Base-by-base conservation (phyloP, 805 yeast genomes). In the Saccharomyces eubayanus region DNA sequence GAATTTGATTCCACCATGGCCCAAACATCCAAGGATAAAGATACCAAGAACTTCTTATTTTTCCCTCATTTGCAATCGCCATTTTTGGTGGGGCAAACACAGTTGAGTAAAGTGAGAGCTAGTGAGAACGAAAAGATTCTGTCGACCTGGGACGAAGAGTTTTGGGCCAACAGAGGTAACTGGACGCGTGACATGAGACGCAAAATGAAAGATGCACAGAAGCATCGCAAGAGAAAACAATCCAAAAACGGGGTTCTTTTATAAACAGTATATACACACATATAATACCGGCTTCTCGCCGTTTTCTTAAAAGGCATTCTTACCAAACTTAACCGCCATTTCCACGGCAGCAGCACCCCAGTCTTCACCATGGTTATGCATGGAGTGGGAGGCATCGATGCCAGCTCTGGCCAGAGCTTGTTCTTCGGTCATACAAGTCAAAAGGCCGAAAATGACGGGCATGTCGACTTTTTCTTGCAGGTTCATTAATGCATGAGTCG, bases 311-410 rank as follows among this genome's bases (percentile, higher is more conserved):
- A 55, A 53, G 40, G 59, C 62, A 47, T 55, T 55, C 50, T 60
- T 58, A 30, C 68, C 68, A 55, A 69, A 80, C 61, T 81, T 81
- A 14, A 66, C 50, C 3, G 81, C 85, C 98, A 94, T 92, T 75
- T 92, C 99, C 28, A 94, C 96, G 14, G 99, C 99, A 52, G 97
- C 97, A 36, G 95, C 91, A 61, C 96, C 99, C 99, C 99, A 92
- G 71, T 94, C 99, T 66, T 81, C 89, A 59, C 99, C 99, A 66
- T 94, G 99, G 75, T 92, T 92, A 72, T 94, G 98, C 83, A 84
- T 80, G 20, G 69, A 57, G 27, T 68, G 60, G 10, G 69, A 74
- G 61, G 83, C 83, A 54, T 86, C 89, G 57, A 92, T 74, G 28
- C 98, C 99, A 11, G 98, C 96, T 72, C 99, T 84, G 21, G 84